Percentiles rank a stretch among this genome's conserved stretches.
These are phyloP conservation scores for Rutstroemia sydowiana DNA, from an alignment of 2,329 filamentous ascomycete species.

Conservation along the genomic window DNA sequence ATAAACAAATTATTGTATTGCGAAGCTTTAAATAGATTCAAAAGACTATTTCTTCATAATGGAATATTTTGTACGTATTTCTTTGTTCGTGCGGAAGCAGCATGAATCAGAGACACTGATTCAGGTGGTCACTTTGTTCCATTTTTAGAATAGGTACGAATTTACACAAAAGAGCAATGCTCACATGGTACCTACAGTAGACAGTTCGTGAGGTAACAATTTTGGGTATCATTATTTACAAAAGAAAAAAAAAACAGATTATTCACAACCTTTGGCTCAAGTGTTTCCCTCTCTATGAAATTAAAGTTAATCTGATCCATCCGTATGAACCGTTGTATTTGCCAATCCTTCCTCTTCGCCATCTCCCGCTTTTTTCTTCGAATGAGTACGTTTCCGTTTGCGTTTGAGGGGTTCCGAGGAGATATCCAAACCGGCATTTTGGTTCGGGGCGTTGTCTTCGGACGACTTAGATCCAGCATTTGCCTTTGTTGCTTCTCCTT, in stretches of 20 bases:
- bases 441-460: constrained; percentile 17
- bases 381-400: constrained; percentile 33
- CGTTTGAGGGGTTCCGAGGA: constrained; percentile 29
- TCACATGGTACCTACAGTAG: neutral
- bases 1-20: too few species aligned
- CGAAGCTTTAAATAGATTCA: too few species aligned
- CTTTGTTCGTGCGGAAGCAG: too few species aligned
- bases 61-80: too few species aligned
- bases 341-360: constrained; percentile 11
- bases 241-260: neutral
- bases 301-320: constrained; percentile 1
- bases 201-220: neutral
- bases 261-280: neutral
- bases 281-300: neutral
- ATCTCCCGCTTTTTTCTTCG: constrained; percentile 6
- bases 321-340: neutral
- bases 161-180: too few species aligned
- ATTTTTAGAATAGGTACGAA: neutral
- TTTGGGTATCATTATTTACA: constrained; percentile 7
- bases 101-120: too few species aligned
- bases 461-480: constrained; percentile 24
- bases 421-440: constrained; percentile 10
- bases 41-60: too few species aligned
- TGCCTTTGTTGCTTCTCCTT: constrained; percentile 17
- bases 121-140: too few species aligned